A percentile compares a stretch with the other conserved stretches of the same genome.
Conservation (phyloP, 164 flowering plant species). For the Vitis cinerea region DNA sequence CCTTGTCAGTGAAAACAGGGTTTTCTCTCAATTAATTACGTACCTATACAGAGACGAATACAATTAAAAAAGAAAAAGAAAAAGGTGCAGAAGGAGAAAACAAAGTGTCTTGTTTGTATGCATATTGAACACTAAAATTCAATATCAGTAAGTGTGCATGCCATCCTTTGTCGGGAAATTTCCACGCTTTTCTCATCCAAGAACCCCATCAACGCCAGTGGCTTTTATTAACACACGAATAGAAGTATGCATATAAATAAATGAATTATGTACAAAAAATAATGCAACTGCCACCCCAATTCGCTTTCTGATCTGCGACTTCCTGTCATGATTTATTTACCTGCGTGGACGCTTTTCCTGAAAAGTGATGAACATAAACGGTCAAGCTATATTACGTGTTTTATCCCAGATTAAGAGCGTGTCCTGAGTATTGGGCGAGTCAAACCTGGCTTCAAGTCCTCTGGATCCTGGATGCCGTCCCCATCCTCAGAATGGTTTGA, state of each 20-base stretch:
- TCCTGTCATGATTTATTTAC: conserved; percentile 6
- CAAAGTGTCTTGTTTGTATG: no score
- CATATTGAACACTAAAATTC: no score
- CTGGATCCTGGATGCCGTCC: conserved; percentile 20
- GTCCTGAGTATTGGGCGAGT: neutral
- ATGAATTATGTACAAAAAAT: neutral
- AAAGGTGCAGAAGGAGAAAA: no score
- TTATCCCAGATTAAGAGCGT: neutral
- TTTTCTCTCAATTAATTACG: no score
- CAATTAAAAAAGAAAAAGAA: no score
- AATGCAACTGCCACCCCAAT: no score
- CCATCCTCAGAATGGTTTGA: neutral
- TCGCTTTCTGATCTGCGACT: conserved; percentile 3
- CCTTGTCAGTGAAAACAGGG: no score
- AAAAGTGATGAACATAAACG: conserved; percentile 10
- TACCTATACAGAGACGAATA: no score
- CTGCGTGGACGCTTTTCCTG: conserved; percentile 8
- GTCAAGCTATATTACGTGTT: conserved; percentile 5
- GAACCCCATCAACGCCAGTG: no score
- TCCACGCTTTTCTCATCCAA: no score
- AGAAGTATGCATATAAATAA: neutral
- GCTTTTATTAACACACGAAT: neutral
- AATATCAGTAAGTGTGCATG: no score
- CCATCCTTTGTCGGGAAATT: no score
- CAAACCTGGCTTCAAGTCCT: conserved; percentile 28